Evolutionary conservation across 140 eudicot genomes (phyloP).

Genomic region (Cichorium intybus): DNA sequence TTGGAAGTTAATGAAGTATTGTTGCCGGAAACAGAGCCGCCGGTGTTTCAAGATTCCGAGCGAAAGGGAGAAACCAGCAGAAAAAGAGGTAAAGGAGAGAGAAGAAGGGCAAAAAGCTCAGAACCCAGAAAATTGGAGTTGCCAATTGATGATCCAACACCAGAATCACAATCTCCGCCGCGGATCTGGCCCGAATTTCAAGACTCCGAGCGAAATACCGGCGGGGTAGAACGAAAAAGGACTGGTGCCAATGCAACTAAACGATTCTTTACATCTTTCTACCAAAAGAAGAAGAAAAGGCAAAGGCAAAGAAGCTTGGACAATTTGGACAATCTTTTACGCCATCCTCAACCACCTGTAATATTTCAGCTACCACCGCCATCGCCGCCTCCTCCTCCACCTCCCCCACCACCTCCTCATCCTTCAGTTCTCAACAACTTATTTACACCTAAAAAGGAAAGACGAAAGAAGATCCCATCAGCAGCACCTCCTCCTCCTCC

Average conservation of each 20-base stretch:
- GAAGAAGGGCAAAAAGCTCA: slow-evolving; percentile 33
- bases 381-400: slow-evolving; percentile 63
- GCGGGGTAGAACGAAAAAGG: slow-evolving; percentile 43
- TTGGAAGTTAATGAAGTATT: background rate
- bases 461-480: slow-evolving; percentile 38
- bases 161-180: slow-evolving; percentile 40
- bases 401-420: slow-evolving; percentile 56
- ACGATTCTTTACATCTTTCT: slow-evolving; percentile 57
- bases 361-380: slow-evolving; percentile 48
- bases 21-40: slow-evolving; percentile 14
- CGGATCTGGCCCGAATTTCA: slow-evolving; percentile 2
- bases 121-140: slow-evolving; percentile 30
- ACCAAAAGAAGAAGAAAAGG: slow-evolving; percentile 58
- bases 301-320: slow-evolving; percentile 68
- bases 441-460: slow-evolving; percentile 67
- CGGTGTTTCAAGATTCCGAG: slow-evolving; percentile 15
- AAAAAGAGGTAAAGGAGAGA: slow-evolving; percentile 29
- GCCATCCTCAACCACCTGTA: slow-evolving; percentile 43
- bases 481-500: slow-evolving; percentile 6
- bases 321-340: slow-evolving; percentile 47
- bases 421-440: slow-evolving; percentile 62
- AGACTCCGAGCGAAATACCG: slow-evolving; percentile 23
- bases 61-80: background rate
- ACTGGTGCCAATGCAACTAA: slow-evolving; percentile 54
- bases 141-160: slow-evolving; percentile 18